phyloP scores from a whole-genome alignment of 495 filamentous ascomycete species.

The Lophiotrema nucula region DNA sequence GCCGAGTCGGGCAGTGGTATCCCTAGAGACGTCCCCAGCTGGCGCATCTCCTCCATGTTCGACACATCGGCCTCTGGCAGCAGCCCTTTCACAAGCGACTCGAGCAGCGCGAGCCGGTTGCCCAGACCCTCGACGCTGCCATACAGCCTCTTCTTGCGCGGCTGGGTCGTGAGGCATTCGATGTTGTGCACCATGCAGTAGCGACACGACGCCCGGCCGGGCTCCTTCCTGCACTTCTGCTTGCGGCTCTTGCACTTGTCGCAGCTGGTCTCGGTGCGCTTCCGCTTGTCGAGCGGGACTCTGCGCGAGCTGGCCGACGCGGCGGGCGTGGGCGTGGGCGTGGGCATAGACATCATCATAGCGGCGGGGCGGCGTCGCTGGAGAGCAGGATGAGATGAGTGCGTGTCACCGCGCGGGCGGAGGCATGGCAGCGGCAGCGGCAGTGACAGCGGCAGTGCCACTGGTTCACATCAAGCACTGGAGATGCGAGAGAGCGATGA shows the following conservation, averaged over 20 bases:
- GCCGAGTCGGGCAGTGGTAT: slow-evolving; percentile 38
- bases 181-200: slow-evolving; percentile 45
- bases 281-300: slow-evolving; percentile 37
- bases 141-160: slow-evolving; percentile 50
- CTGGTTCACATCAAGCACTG: neutral
- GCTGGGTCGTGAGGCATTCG: slow-evolving; percentile 48
- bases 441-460: neutral
- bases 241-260: slow-evolving; percentile 41
- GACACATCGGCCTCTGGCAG: slow-evolving; percentile 48
- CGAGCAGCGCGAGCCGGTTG: slow-evolving; percentile 46
- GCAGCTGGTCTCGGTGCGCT: slow-evolving; percentile 40
- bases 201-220: slow-evolving; percentile 41
- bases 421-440: neutral
- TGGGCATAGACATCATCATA: neutral
- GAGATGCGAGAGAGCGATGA: neutral
- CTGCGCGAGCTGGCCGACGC: slow-evolving; percentile 17
- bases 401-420: slow-evolving; percentile 1
- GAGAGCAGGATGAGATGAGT: neutral
- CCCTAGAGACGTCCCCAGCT: slow-evolving; percentile 37
- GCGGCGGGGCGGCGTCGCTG: no score
- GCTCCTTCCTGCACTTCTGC: slow-evolving; percentile 45
- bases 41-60: slow-evolving; percentile 40
- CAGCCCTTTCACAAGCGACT: slow-evolving; percentile 48
- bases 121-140: slow-evolving; percentile 53
- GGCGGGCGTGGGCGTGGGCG: neutral